phyloP scores from a whole-genome alignment of 2,329 filamentous ascomycete genomes.

The Fusarium proliferatum region DNA sequence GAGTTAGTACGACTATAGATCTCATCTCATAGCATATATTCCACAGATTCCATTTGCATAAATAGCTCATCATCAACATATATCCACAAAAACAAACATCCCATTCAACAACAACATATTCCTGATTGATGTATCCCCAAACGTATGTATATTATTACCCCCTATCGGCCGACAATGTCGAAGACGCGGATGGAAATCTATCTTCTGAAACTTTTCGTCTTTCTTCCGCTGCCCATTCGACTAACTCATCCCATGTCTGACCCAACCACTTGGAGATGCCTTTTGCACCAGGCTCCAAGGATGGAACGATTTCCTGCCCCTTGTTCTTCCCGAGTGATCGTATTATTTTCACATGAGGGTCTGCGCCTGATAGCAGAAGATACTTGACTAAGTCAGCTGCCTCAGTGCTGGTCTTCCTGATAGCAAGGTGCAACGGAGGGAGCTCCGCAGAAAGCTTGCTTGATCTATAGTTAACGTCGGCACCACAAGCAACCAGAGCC shows the following conservation, averaged over 20 bases:
- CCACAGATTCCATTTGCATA: fast-evolving
- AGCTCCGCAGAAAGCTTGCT: too few relatives aligned
- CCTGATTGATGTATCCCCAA: too few relatives aligned
- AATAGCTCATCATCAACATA: too few relatives aligned
- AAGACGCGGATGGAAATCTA: fast-evolving
- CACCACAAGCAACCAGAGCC: neutral
- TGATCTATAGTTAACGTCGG: neutral
- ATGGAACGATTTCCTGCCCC: fast-evolving
- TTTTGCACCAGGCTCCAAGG: neutral
- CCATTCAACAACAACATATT: too few relatives aligned
- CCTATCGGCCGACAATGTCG: fast-evolving
- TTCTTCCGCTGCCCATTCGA: neutral
- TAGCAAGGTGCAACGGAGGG: neutral
- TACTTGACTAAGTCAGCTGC: neutral
- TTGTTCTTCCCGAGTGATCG: neutral
- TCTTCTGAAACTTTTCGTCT: fast-evolving
- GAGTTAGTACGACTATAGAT: too few relatives aligned
- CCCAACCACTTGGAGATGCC: neutral
- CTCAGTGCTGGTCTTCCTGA: fast-evolving
- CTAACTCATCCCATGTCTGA: neutral
- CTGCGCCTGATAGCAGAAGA: neutral
- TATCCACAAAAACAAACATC: too few relatives aligned
- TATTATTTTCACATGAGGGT: neutral
- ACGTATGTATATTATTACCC: too few relatives aligned
- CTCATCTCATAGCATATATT: too few relatives aligned